A percentile compares a stretch with the other conserved stretches of the same genome.
These are phyloP conservation scores for Dichotomocladium elegans DNA, from an alignment of 371 early-diverging fungal genomes.

Conservation along the genomic window DNA sequence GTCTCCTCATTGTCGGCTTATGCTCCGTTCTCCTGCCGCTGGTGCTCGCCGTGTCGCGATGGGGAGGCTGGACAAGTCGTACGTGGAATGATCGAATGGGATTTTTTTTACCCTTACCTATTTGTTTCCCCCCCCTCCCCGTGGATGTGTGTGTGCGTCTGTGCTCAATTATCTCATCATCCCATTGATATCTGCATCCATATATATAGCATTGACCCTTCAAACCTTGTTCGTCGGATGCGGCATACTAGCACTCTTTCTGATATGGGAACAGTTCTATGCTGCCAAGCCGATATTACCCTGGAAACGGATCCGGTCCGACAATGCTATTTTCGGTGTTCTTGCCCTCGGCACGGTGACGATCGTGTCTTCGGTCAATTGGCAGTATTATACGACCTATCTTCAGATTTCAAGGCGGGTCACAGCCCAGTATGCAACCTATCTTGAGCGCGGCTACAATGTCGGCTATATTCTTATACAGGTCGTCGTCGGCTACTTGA, in stretches of 20 bases:
- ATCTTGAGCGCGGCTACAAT: conserved; percentile 35
- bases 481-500: conserved; percentile 27
- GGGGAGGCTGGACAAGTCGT: conserved; percentile 48
- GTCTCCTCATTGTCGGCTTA: conserved; percentile 36
- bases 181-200: background rate
- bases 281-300: conserved; percentile 43
- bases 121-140: background rate
- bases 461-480: conserved; percentile 27
- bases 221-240: background rate
- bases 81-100: too few relatives aligned
- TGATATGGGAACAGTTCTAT: conserved; percentile 35
- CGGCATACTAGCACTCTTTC: conserved; percentile 30
- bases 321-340: conserved; percentile 42
- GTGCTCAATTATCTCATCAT: background rate
- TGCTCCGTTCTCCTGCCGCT: conserved; percentile 40
- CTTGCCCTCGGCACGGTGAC: conserved; percentile 34
- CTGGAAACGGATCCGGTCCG: conserved; percentile 31
- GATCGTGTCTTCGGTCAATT: conserved; percentile 35
- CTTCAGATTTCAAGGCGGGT: conserved; percentile 42
- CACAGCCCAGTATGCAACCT: conserved; percentile 15
- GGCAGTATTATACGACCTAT: conserved; percentile 37
- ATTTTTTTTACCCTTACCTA: too few relatives aligned
- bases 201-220: background rate
- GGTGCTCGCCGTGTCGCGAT: conserved; percentile 32
- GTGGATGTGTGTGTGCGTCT: background rate